Base-by-base conservation (phyloP, 2,329 filamentous ascomycete genomes). In the Acrodontium crateriforme region DNA sequence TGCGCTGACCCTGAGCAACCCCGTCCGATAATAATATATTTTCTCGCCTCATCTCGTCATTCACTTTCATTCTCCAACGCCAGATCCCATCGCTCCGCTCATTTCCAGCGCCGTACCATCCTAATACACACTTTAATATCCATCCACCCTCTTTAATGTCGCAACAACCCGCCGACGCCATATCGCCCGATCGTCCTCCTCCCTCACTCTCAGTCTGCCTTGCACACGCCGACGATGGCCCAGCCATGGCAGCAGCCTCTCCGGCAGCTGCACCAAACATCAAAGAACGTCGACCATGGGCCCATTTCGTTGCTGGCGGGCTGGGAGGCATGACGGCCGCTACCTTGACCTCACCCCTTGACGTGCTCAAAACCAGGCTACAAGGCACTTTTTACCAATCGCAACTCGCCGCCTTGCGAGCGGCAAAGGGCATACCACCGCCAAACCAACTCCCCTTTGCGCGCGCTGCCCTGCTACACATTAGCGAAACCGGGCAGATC, bases 301-400 rank as follows among this genome's bases (percentile, higher is more conserved):
- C 84, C 36, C 84, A 93, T 62, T 77, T 94, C 47, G 69, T 93
- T 33, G 85, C 85, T 30, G 85, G 85, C 66, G 85, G 85, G 22
- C 59, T 82, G 28, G 85, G 85, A 43, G 85, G 85, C 42, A 91
- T 93, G 76, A 84, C 82, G 11, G 78, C 87, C 8, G 81, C 87
- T 14, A 76, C 80, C n/a, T 59, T 94, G n/a, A 94, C 87, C 2
- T 84, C 83, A 6, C 87, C 87, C 13, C 77, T 95, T 34, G 87
- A 94, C 50, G 85, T 94, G 17, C 69, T 95, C 27, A 92, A 92
- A 55, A 95, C 87, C 8, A 74, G 87, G 18, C 65, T 95, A 3
- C 87, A 95, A 54, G 91, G 83, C 46, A 85, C 92, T 50, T 91
- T 91, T 53, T 94, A 94, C 64, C 82, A 93, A 53, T 67, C 74